Conservation (phyloP, 179 eudicot species). For the Monotropa hypopitys region DNA sequence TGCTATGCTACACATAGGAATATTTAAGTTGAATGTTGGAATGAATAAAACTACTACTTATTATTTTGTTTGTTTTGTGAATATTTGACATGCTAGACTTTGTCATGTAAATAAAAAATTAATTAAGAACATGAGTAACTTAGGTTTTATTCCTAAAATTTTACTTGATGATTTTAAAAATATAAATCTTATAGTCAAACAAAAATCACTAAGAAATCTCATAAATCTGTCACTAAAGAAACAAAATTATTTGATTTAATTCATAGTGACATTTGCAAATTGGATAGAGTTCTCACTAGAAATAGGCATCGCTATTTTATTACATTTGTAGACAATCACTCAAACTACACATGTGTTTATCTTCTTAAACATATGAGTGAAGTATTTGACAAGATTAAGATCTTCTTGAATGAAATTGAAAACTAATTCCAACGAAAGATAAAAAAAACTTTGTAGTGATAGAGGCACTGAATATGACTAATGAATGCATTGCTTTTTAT, state of each 20-base stretch:
- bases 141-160: constrained; percentile 2
- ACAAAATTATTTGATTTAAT: background rate
- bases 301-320: background rate
- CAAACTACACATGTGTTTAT: too few relatives aligned
- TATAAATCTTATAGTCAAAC: constrained; percentile 1
- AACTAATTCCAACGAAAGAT: too few relatives aligned
- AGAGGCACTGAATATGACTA: background rate
- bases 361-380: background rate
- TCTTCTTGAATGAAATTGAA: background rate
- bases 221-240: background rate
- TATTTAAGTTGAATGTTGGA: constrained; percentile 11
- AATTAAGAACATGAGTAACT: background rate
- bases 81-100: constrained; percentile 6
- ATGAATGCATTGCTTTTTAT: background rate
- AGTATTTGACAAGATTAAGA: background rate
- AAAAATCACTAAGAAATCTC: background rate
- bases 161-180: background rate
- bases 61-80: background rate
- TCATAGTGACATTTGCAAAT: constrained; percentile 1
- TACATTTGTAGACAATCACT: background rate
- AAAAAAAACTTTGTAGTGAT: background rate
- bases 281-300: too few relatives aligned
- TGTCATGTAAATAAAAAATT: background rate
- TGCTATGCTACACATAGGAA: constrained; percentile 9
- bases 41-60: background rate